Percentiles rank a stretch among this genome's conserved stretches.
Conservation (phyloP, 129 eudicot species). For the Silybum marianum region DNA sequence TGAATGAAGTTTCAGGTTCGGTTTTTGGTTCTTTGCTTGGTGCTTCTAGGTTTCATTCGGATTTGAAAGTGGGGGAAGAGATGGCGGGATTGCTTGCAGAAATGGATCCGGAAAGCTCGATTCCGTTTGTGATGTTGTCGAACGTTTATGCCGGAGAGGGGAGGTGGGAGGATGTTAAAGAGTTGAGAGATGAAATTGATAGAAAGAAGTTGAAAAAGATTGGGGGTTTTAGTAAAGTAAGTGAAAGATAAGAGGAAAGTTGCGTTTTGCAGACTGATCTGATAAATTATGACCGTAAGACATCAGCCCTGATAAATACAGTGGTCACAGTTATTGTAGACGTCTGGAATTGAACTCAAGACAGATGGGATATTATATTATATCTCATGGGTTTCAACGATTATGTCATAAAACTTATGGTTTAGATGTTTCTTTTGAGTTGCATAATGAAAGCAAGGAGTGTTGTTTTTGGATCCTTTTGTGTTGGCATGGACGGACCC, state of each 20-base stretch:
- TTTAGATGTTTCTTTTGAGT: no score
- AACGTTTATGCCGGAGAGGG: slow-evolving; percentile 75
- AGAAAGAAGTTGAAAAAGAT: slow-evolving; percentile 50
- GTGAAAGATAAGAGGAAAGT: neutral
- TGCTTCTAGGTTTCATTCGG: slow-evolving; percentile 55
- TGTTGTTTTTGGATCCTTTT: no score
- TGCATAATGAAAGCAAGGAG: no score
- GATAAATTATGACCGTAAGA: no score
- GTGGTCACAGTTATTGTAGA: no score
- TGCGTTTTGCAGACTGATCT: no score
- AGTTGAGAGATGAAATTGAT: slow-evolving; percentile 51
- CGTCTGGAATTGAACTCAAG: no score
- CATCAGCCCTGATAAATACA: no score
- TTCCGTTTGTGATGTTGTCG: slow-evolving; percentile 55
- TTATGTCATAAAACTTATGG: no score
- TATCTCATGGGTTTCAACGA: no score
- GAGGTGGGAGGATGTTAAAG: slow-evolving; percentile 72
- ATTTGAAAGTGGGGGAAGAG: slow-evolving; percentile 59
- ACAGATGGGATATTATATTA: no score
- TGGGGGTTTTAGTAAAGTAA: slow-evolving; percentile 50
- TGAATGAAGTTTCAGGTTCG: slow-evolving; percentile 51
- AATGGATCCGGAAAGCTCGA: slow-evolving; percentile 61
- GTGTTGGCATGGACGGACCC: no score
- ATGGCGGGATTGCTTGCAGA: slow-evolving; percentile 52
- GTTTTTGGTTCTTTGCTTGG: slow-evolving; percentile 69